Evolutionary conservation across 2,329 filamentous ascomycete species (phyloP), one percentile per base, ranked within the genome.

Genomic region (Ciborinia camelliae): DNA sequence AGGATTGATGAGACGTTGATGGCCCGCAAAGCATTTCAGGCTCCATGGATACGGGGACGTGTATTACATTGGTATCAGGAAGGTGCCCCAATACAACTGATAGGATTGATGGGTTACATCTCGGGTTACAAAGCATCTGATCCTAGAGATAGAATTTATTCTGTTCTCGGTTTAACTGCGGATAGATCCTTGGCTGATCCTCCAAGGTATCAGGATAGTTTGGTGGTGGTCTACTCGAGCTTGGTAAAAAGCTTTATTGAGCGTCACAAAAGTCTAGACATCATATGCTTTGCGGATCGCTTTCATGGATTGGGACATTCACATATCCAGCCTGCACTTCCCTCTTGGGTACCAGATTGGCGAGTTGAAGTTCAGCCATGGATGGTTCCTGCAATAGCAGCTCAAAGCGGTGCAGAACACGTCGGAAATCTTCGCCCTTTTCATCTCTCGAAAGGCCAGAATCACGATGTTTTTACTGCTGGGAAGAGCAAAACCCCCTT

Each of bases 311-410:
- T 18, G n/a, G 18, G 6, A 3, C 9, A 50, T 4, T 23, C n/a
- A 1, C 14, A 50, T 9, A 30, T 47, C 4, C 48, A n/a, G 23
- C 35, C 32, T 5, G 18, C 45, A 43, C 53, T 69, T 5, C 68
- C 68, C 4, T 64, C 64, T 12, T 70, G 67, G 68, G 63, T 66
- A 10, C 67, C 66, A 5, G 66, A 70, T 48, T 70, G 67, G 68
- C 68, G 66, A 63, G 59, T 52, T 18, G 15, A 50, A 9, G 54
- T 53, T 20, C 35, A 45, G n/a, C 55, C 48, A 12, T 58, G 41
- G 53, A 65, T 61, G 14, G 51, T 68, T 28, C 65, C 66, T 15
- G 54, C 48, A 18, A 68, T 64, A 52, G 65, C 51, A 35, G 51
- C 26, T 43, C 68, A 67, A 26, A 63, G 47, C 30, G 62, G 43